Base-by-base conservation (phyloP, 805 yeast species). In the Candida sanyiensis region DNA sequence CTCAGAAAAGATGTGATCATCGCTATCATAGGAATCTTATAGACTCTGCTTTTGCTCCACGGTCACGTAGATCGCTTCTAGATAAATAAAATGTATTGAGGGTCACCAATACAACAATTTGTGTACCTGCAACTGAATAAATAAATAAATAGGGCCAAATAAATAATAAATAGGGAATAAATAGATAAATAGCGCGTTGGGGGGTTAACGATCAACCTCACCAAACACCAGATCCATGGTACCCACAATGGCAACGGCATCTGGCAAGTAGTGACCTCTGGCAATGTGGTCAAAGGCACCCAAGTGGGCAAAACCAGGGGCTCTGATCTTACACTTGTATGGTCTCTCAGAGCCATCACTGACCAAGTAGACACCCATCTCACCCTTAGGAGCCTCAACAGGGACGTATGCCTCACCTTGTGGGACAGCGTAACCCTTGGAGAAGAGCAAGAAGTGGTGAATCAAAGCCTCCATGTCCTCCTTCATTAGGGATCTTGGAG, bases 201-300 rank as follows among this genome's bases (percentile, higher is more conserved):
- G 18, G 11, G 7, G 23, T 45, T 22, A 85, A 68, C 95, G 88
- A 69, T 86, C 95, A 53, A 86, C 95, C 66, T 86, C 95, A 57
- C 95, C 95, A 59, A 86, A 86, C 62, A 86, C 95, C 63, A 86
- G 75, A 69, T 86, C 95, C 95, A 86, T 85, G 44, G 95, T 86
- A 69, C 95, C 95, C 57, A 86, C 84, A 58, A 86, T 86, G 39
- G 95, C 95, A 41, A 86, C 95, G 19, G 93, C 90, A 65, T 86
- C 95, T 42, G 95, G 93, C 60, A 86, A 69, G 66, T 81, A 80
- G 63, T 84, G 84, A 54, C 93, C 90, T 63, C 93, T 78, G 24
- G 93, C 71, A 50, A 86, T 77, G 59, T 82, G 88, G 63, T 86
- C 95, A 54, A 86, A 83, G 9, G 93, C 95, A 49, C 81, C 93